Evolutionary conservation across 73 alveolate genomes (phyloP), one percentile per base, ranked within the genome.

Genomic region (Breviolum minutum): DNA sequence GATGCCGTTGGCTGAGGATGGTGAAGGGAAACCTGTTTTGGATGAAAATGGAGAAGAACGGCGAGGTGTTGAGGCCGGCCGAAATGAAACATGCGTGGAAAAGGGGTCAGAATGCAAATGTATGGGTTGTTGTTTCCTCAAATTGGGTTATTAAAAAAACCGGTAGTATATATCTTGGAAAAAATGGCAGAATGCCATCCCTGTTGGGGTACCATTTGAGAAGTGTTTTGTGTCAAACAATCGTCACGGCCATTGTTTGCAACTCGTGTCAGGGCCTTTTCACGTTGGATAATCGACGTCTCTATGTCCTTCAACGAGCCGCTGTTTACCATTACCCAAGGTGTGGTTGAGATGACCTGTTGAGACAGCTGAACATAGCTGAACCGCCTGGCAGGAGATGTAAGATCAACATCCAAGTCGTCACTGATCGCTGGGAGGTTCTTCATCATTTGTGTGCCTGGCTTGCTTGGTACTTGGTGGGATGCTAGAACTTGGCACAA

Each of bases 401-500:
- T 79, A 92, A 92, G 97, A 74, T 92, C 71, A 54, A 27, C 14
- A 79, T 92, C 68, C 89, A 92, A 22, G 97, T 71, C 40, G 30
- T 92, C 40, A 92, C 88, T 14, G 86, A 92, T 26, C 97, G 97
- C 27, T 92, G 97, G 97, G 97, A 92, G 89, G 97, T 92, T 74
- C 40, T 80, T 17, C 76, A 92, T 40, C 97, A 92, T 92, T 79
- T 92, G 97, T 14, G 64, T 9, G 19, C 80, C 97, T 54, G 97
- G 84, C 97, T 12, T 92, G 97, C 79, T 92, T 90, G 64, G 0
- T 17, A 30, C 89, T 19, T 14, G 4, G 77, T 68, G 77, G 83
- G 48, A 19, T 22, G 83, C 32, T 24, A 40, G 54, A 40, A 40
- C 5, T 40, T 40, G 54, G 54, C 54, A 3, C 54, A 40, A 40